These are phyloP conservation scores for Gaertneriomyces semiglobifer DNA, from an alignment of 192 early-diverging fungal genomes.

Conservation along the genomic window DNA sequence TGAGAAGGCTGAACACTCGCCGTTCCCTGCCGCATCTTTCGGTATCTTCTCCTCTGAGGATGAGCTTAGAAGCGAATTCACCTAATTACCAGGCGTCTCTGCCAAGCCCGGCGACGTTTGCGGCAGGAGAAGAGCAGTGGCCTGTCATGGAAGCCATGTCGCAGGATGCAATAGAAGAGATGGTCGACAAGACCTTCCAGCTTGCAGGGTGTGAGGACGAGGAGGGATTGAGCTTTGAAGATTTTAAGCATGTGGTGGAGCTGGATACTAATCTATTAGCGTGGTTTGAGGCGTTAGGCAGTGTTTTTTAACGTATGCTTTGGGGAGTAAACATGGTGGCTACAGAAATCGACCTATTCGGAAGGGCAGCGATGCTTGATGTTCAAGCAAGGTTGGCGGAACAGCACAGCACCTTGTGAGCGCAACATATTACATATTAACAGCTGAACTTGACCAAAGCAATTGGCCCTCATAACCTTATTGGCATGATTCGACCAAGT, in stretches of 20 bases:
- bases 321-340: too few species aligned
- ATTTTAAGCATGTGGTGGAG: slow-evolving; percentile 76
- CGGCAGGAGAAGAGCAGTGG: slow-evolving; percentile 57
- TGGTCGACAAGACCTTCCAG: slow-evolving; percentile 84
- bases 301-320: slow-evolving; percentile 59
- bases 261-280: slow-evolving; percentile 75
- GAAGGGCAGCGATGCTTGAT: too few species aligned
- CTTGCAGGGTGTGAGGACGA: slow-evolving; percentile 45
- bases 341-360: too few species aligned
- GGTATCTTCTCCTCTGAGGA: slow-evolving; percentile 22
- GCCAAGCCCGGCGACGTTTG: neutral
- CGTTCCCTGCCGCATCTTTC: slow-evolving; percentile 28
- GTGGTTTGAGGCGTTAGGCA: slow-evolving; percentile 90
- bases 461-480: too few species aligned
- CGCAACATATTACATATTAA: too few species aligned
- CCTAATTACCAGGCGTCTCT: slow-evolving; percentile 16
- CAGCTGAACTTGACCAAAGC: too few species aligned
- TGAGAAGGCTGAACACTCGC: slow-evolving; percentile 13
- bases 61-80: slow-evolving; percentile 11
- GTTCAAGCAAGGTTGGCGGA: too few species aligned
- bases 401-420: too few species aligned
- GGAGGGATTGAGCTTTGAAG: slow-evolving; percentile 70
- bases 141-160: slow-evolving; percentile 90
- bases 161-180: slow-evolving; percentile 89
- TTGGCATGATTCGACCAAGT: too few species aligned